Evolutionary conservation across 1,284 basidiomycete genomes (phyloP), one percentile per base, ranked within the genome.

Genomic region (Coniophora puteana): DNA sequence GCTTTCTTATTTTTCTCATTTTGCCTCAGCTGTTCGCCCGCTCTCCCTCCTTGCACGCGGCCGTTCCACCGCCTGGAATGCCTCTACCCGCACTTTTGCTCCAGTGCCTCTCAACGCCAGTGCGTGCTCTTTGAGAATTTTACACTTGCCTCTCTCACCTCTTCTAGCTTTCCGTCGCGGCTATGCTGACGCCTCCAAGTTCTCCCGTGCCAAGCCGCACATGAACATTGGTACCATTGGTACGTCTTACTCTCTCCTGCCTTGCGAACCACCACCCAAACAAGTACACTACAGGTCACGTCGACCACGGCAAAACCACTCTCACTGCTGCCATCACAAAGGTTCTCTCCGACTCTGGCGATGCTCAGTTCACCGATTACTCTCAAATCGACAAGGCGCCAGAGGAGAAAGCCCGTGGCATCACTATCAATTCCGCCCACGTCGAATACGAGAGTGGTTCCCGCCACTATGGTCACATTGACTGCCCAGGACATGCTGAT

Each of bases 301-400:
- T 95, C 63, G 92, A 94, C 66, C 91, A 94, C 62, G 91, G 92
- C 50, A 94, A 89, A 75, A 99, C 96, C 11, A 99, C 96, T 2
- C 73, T 99, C 52, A 99, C 96, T 8, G 96, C 96, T 38, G 94
- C 96, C 48, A 99, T 99, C 65, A 99, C 96, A 58, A 99, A 93
- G 67, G 89, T 94, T 48, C 81, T 99, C 43, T 71, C 95, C 28
- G 78, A 85, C 51, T 63, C 65, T 46, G 85, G 88, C 52, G 89
- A 86, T 41, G 94, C 93, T 51, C 93, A 87, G 65, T 99, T 99
- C 69, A 89, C 96, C 52, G 95, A 95, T 77, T 99, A 99, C 72
- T 81, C 80, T 41, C 84, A 93, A 67, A 99, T 99, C 60, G 96
- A 99, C 86, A 97, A 93, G 75, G 96, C 96, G n/a, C 96, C 96